Conservation (phyloP, 257 asterid genomes). For the Nicotiana sylvestris region DNA sequence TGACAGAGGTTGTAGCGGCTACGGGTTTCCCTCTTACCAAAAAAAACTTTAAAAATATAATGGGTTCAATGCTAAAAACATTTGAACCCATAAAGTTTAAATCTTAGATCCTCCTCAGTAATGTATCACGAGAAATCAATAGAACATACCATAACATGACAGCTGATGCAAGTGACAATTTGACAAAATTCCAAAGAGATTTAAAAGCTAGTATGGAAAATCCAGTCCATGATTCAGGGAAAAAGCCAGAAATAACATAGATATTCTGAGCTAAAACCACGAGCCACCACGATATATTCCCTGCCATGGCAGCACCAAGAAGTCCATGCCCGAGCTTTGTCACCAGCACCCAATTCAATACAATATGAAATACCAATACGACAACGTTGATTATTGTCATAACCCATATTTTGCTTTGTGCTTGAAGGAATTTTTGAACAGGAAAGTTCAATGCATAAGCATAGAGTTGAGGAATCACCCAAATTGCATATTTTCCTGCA, state of each 20-base stretch:
- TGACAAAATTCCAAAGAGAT: slow-evolving; percentile 53
- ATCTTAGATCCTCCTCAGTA: no score
- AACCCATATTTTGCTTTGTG: slow-evolving; percentile 87
- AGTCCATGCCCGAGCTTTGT: slow-evolving; percentile 48
- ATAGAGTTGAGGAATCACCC: slow-evolving; percentile 73
- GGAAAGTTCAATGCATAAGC: slow-evolving; percentile 82
- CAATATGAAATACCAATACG: slow-evolving; percentile 49
- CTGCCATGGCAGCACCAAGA: slow-evolving; percentile 80
- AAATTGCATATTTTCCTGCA: slow-evolving; percentile 61
- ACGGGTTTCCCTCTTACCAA: no score
- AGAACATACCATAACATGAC: slow-evolving; percentile 72
- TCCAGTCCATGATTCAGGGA: slow-evolving; percentile 83
- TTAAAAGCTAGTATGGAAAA: slow-evolving; percentile 58
- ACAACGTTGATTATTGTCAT: slow-evolving; percentile 54
- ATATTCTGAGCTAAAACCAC: slow-evolving; percentile 63
- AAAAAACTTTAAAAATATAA: no score
- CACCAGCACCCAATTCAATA: slow-evolving; percentile 68
- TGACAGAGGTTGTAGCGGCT: no score
- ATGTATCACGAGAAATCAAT: background rate
- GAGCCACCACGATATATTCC: slow-evolving; percentile 80
- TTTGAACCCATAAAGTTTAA: no score
- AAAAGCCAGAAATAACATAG: slow-evolving; percentile 62
- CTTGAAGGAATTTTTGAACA: slow-evolving; percentile 69
- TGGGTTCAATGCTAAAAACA: no score
- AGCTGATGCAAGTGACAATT: slow-evolving; percentile 82